These are phyloP conservation scores for Tanacetum coccineum DNA, from an alignment of 129 eudicot genomes.

Conservation along the genomic window DNA sequence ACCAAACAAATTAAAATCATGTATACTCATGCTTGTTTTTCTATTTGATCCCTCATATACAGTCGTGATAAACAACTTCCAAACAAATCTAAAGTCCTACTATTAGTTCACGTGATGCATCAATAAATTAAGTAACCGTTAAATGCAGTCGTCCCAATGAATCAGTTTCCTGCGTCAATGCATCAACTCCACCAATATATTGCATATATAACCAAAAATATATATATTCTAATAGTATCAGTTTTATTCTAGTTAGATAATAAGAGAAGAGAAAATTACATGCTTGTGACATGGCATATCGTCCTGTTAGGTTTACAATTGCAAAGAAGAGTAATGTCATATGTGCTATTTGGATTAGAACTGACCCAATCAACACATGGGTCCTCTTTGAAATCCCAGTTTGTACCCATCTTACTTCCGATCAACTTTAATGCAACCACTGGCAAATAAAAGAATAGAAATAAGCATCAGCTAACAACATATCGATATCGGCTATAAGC, in stretches of 20 bases:
- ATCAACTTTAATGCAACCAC: slow-evolving; percentile 38
- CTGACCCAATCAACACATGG: slow-evolving; percentile 33
- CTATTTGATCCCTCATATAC: too few species aligned
- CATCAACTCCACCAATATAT: too few species aligned
- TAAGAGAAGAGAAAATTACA: slow-evolving; percentile 7
- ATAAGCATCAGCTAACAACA: not conserved
- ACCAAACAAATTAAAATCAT: too few species aligned
- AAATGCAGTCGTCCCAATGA: too few species aligned
- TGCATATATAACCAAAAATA: too few species aligned
- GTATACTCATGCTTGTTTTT: too few species aligned
- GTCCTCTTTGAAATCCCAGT: slow-evolving; percentile 53
- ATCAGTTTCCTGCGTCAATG: too few species aligned
- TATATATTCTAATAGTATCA: too few species aligned
- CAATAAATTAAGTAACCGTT: too few species aligned
- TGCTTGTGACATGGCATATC: slow-evolving; percentile 20
- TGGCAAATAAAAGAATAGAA: slow-evolving; percentile 11
- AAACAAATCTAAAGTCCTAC: too few species aligned
- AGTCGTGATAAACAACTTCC: too few species aligned
- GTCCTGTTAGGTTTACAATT: not conserved
- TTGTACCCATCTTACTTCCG: slow-evolving; percentile 44
- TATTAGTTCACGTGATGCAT: too few species aligned
- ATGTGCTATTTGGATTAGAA: not conserved
- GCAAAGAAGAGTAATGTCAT: slow-evolving; percentile 3
- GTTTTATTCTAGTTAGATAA: not conserved
- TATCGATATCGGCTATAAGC: slow-evolving; percentile 10